phyloP scores from a whole-genome alignment of 2,329 filamentous ascomycete species.

The Fusarium denticulatum region DNA sequence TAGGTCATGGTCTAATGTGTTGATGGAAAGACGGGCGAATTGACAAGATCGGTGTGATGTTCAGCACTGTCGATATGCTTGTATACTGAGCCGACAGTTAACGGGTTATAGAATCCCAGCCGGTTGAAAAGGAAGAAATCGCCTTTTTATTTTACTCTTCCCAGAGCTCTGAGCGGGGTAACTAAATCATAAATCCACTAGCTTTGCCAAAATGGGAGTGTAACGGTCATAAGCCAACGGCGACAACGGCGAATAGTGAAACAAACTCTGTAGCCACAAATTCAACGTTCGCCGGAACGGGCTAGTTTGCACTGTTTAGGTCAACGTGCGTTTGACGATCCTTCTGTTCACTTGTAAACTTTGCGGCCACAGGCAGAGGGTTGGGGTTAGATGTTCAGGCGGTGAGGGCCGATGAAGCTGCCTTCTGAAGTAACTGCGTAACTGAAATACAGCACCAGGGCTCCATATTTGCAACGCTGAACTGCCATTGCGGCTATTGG shows the following conservation, averaged over 20 bases:
- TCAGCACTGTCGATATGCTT: not conserved
- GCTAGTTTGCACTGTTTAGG: not conserved
- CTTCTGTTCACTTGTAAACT: too few relatives aligned
- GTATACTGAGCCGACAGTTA: not conserved
- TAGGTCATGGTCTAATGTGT: not conserved
- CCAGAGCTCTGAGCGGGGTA: not conserved
- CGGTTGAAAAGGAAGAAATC: rapidly evolving
- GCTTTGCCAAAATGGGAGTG: not conserved
- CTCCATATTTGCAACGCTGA: too few relatives aligned
- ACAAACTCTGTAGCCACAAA: not conserved
- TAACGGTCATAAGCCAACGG: not conserved
- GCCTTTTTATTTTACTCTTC: not conserved
- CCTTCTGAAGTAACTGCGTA: not conserved
- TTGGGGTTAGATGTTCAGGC: not conserved
- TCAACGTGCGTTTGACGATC: not conserved
- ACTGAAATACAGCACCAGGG: not conserved
- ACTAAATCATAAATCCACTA: not conserved
- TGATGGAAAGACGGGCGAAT: rapidly evolving
- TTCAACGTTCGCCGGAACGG: not conserved
- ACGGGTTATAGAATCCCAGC: not conserved
- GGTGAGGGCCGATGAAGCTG: not conserved
- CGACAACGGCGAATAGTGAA: not conserved
- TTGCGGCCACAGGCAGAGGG: not conserved
- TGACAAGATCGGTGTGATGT: not conserved
- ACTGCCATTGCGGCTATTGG: too few relatives aligned